Conservation (phyloP, 352 stramenopile species). For the Globisporangium paroecandrum region DNA sequence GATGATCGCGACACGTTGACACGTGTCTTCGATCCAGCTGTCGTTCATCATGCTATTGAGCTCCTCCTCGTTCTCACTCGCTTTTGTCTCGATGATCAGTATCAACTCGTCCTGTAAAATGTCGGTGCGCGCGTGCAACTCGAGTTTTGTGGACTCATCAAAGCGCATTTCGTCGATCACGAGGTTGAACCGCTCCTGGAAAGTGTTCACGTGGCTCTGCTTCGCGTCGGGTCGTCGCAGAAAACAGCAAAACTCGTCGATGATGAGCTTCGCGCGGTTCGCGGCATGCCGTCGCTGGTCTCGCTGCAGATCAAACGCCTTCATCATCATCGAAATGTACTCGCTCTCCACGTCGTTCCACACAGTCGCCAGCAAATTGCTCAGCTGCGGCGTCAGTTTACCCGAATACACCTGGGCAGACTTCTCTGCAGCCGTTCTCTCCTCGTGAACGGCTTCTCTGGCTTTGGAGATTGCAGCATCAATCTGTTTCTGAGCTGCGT, state of each 20-base stretch:
- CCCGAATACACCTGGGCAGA: constrained; percentile 26
- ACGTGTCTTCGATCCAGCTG: constrained; percentile 58
- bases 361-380: constrained; percentile 27
- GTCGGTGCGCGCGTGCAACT: constrained; percentile 74
- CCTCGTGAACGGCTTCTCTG: constrained; percentile 25
- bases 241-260: constrained; percentile 51
- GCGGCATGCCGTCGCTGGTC: constrained; percentile 32
- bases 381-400: constrained; percentile 29
- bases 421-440: constrained; percentile 10
- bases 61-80: constrained; percentile 39
- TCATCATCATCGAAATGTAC: constrained; percentile 50
- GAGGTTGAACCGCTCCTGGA: constrained; percentile 75
- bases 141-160: constrained; percentile 70
- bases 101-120: constrained; percentile 66
- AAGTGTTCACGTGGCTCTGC: constrained; percentile 59
- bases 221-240: constrained; percentile 62
- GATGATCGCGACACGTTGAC: constrained; percentile 34
- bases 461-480: constrained; percentile 25
- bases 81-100: constrained; percentile 41
- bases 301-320: constrained; percentile 34
- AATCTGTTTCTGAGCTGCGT: constrained; percentile 30
- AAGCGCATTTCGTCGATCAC: constrained; percentile 83
- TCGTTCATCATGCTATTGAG: constrained; percentile 41
- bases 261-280: constrained; percentile 27
- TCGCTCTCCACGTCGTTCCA: constrained; percentile 61